Evolutionary conservation across 2,329 filamentous ascomycete genomes (phyloP), one percentile per base, ranked within the genome.

Genomic region (Colletotrichum sp.): DNA sequence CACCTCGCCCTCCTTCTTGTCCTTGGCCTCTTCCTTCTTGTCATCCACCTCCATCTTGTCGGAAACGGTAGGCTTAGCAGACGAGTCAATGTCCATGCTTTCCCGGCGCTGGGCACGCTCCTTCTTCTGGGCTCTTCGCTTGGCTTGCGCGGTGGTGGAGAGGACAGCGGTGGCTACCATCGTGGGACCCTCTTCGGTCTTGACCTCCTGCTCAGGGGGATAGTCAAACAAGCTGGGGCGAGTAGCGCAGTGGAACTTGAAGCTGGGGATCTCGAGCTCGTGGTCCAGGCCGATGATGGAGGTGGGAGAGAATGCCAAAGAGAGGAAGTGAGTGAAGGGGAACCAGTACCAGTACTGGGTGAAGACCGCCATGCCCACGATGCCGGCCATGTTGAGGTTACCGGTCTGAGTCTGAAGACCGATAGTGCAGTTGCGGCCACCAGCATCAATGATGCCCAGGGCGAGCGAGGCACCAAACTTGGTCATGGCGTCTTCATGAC

Each of bases 311-410:
- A 99, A 99, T 81, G 95, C 96, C 77, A 99, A 90, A 1, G 96
- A 98, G 74, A 99, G 86, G 92, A 99, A 99, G 86, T 99, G 97
- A 34, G 97, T 98, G 81, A 99, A 94, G 76, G 97, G 97, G 92
- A 99, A 99, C 97, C 97, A 99, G 89, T 99, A 99, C 97, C 97
- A 99, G 89, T 99, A 99, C 85, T 99, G 97, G 10, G 96, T 98
- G 87, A 99, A 99, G 70, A 99, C 95, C 32, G 96, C 96, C 93
- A 98, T 98, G 80, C 97, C 98, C 21, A 99, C 96, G 79, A 99
- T 98, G 77, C 95, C 98, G 21, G 96, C 93, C 96, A 99, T 98
- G 89, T 99, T 99, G 79, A 99, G 92, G 84, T 98, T 99, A 78
- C 98, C 98, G 1, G 96, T 98, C 86, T 98, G 97, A 2, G 97